Evolutionary conservation across 805 yeast genomes (phyloP).

Genomic region (Yarrowia keelungensis): DNA sequence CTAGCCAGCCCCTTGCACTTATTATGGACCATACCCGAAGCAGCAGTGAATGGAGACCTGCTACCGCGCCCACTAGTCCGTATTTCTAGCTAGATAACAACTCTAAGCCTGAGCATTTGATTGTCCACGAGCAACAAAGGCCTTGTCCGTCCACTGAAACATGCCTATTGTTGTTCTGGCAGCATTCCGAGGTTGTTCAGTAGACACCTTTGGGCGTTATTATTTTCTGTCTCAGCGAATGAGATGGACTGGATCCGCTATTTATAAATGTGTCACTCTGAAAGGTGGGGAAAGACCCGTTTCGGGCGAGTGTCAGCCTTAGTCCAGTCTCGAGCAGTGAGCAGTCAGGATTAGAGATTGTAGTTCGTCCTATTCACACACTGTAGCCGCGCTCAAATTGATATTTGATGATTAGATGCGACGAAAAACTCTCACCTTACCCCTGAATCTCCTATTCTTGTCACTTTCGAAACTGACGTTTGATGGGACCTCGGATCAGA

Average conservation of each 20-base stretch:
- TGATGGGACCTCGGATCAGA: no score
- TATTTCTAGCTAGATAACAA: background rate
- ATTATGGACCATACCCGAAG: background rate
- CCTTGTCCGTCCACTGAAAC: constrained; percentile 3
- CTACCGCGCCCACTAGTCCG: no score
- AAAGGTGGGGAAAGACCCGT: constrained; percentile 11
- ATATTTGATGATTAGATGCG: no score
- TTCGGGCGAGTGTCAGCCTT: background rate
- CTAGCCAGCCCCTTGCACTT: background rate
- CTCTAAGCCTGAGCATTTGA: background rate
- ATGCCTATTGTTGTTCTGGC: background rate
- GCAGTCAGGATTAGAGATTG: no score
- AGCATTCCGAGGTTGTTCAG: background rate
- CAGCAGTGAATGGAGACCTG: background rate
- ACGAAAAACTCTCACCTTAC: no score
- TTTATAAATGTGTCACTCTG: background rate
- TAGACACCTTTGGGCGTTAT: background rate
- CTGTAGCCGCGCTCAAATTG: no score
- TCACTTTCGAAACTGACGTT: no score
- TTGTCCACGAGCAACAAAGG: background rate
- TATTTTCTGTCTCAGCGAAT: background rate
- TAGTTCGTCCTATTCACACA: no score
- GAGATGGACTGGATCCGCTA: background rate
- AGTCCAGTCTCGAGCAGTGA: background rate
- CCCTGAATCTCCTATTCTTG: no score